Evolutionary conservation across 371 early-diverging fungal genomes (phyloP).

Genomic region (Syncephalastrum racemosum): DNA sequence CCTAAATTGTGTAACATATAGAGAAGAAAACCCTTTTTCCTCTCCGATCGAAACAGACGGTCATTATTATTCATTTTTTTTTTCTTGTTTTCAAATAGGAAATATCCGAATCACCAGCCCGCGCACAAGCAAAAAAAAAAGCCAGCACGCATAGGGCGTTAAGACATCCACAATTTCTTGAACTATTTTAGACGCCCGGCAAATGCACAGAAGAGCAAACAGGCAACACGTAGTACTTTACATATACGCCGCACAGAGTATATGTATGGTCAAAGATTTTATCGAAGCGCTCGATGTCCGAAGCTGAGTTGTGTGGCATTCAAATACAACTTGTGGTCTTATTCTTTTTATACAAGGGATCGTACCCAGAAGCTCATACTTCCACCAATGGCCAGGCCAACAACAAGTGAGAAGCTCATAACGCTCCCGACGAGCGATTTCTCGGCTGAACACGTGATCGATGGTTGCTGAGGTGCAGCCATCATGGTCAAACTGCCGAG

Average conservation of each 20-base stretch:
- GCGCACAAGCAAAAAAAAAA: conserved; percentile 9
- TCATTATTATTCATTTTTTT: neutral
- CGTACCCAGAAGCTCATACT: conserved; percentile 56
- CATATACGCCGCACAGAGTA: conserved; percentile 12
- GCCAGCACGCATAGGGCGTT: conserved; percentile 16
- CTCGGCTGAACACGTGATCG: conserved; percentile 43
- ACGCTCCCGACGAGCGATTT: conserved; percentile 65
- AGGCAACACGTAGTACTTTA: conserved; percentile 21
- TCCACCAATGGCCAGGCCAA: conserved; percentile 73
- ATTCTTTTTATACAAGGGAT: conserved; percentile 35
- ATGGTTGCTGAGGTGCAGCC: conserved; percentile 61
- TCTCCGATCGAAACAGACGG: neutral
- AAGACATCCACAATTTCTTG: conserved; percentile 17
- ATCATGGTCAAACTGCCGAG: conserved; percentile 74
- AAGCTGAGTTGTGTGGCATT: neutral
- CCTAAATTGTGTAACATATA: neutral
- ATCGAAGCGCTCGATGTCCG: neutral
- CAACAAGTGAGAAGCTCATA: conserved; percentile 69
- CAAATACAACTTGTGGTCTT: no score
- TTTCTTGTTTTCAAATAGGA: conserved; percentile 5
- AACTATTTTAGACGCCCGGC: conserved; percentile 20
- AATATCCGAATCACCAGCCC: conserved; percentile 23
- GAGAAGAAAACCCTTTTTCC: neutral
- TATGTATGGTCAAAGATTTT: conserved; percentile 2
- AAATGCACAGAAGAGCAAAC: conserved; percentile 20